Evolutionary conservation across 805 yeast genomes (phyloP), one percentile per base, ranked within the genome.

Genomic region (Candida khao-thaluensis): DNA sequence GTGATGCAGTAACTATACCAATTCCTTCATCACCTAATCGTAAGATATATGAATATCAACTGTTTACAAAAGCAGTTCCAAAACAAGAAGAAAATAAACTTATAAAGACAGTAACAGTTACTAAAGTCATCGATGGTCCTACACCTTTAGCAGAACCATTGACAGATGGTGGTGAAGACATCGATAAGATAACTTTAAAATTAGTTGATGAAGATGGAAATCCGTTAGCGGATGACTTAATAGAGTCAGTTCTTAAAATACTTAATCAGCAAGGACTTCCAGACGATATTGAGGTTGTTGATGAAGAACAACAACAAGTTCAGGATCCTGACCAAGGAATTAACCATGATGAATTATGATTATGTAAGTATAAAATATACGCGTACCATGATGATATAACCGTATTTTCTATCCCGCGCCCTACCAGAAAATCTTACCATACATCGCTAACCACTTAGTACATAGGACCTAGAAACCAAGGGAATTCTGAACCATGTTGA

Each of bases 1-100:
- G 68, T 11, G 61, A 59, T 27, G 5, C 12, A 3, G 55, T 53
- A 1, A 43, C 45, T 4, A 40, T 49, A n/a, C 53, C 52, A 1
- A 40, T 40, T 14, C 40, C 47, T 5, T 14, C 28, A 3, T n/a
- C 28, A 5, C 30, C 40, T 11, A 17, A 16, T 8, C 12, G 44
- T n/a, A 28, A 11, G 21, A 3, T 24, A 9, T 40, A 40, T 25
- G 43, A 40, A 14, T 40, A 40, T 28, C 23, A 35, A 26, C 16
- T 8, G 16, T 40, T 39, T 17, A 3, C 4, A 4, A 22, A 14
- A 11, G 37, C 27, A 5, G 12, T 17, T 16, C 8, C 12, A 5
- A 10, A 16, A 15, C 7, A 11, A 7, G 28, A 32, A 9, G 27
- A 21, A 6, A 18, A 16, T 33, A 10, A 14, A n/a, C 9, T 23